Percentiles rank a stretch among this genome's conserved stretches.
These are phyloP conservation scores for Ambrosiella xylebori DNA, from an alignment of 2,329 filamentous ascomycete species.

Conservation along the genomic window DNA sequence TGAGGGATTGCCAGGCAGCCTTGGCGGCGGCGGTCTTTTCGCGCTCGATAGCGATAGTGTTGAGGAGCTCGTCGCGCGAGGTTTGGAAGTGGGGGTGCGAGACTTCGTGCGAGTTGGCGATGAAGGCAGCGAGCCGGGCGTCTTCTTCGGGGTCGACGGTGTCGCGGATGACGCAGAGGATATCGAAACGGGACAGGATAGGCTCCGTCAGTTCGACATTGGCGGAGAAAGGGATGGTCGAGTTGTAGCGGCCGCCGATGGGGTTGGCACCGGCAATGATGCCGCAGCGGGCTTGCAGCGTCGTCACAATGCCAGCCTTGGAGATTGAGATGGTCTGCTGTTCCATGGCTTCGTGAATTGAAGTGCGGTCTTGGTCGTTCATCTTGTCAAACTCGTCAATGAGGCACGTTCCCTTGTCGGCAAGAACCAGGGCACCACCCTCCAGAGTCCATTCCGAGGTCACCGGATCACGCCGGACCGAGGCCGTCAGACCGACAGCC, in stretches of 20 bases:
- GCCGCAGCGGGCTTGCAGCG: constrained; percentile 83
- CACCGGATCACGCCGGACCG: constrained; percentile 83
- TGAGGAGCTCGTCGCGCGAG: constrained; percentile 22
- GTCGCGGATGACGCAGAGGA: constrained; percentile 88
- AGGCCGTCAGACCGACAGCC: constrained; percentile 92
- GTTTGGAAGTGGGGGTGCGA: constrained; percentile 54
- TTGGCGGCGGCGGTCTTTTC: constrained; percentile 6
- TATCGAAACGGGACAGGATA: constrained; percentile 94
- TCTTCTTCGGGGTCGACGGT: constrained; percentile 86
- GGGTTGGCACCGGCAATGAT: constrained; percentile 96
- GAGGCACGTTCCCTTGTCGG: constrained; percentile 83
- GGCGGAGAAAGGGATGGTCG: constrained; percentile 83
- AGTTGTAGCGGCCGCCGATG: constrained; percentile 90
- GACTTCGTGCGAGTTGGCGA: constrained; percentile 82
- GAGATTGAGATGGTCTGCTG: constrained; percentile 99
- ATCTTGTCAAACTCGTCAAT: constrained; percentile 99
- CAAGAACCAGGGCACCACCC: constrained; percentile 84
- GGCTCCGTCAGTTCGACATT: constrained; percentile 96
- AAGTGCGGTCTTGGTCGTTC: constrained; percentile 97
- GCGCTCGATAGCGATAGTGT: constrained; percentile 44
- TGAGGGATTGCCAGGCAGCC: constrained; percentile 3
- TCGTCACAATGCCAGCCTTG: constrained; percentile 96
- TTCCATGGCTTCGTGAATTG: constrained; percentile 99
- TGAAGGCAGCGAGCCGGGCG: constrained; percentile 82
- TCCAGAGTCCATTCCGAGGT: constrained; percentile 97